Evolutionary conservation across 139 green algal species (phyloP), one percentile per base, ranked within the genome.

Genomic region (Haematococcus lacustris): DNA sequence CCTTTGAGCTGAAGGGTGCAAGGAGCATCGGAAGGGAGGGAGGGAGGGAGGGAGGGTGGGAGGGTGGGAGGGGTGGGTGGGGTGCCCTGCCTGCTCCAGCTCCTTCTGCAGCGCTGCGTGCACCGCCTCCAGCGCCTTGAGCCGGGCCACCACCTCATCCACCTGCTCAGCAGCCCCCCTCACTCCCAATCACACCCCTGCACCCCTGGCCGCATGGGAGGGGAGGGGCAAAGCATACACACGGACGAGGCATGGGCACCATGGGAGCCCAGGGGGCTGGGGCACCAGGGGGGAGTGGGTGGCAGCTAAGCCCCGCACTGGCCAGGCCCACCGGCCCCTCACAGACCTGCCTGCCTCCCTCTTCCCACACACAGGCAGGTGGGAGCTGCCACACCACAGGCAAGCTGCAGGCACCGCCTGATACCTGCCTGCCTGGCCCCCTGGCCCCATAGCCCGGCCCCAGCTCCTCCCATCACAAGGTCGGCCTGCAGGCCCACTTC

Each of bases 1-100:
- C n/a, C n/a, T n/a, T n/a, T n/a, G n/a, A n/a, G n/a, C n/a, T n/a
- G n/a, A n/a, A n/a, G n/a, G n/a, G n/a, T n/a, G n/a, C n/a, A n/a
- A n/a, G n/a, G n/a, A n/a, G n/a, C n/a, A n/a, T n/a, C n/a, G n/a
- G n/a, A n/a, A n/a, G n/a, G n/a, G n/a, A n/a, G n/a, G n/a, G n/a
- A n/a, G n/a, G n/a, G n/a, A n/a, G n/a, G n/a, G n/a, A n/a, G n/a
- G n/a, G n/a, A n/a, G n/a, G n/a, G n/a, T n/a, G n/a, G n/a, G n/a
- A n/a, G n/a, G n/a, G n/a, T n/a, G n/a, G n/a, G n/a, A n/a, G n/a
- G n/a, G n/a, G n/a, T n/a, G n/a, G n/a, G n/a, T n/a, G n/a, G n/a
- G n/a, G n/a, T n/a, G n/a, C n/a, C n/a, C n/a, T n/a, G n/a, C 71
- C 71, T 71, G 37, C 13, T 76, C 60, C 9, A 76, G n/a, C 34